A percentile compares a stretch with the other conserved stretches of the same genome.
Evolutionary conservation across 1,139 yeast species (phyloP).

Genomic region (Blastobotrys indianensis): DNA sequence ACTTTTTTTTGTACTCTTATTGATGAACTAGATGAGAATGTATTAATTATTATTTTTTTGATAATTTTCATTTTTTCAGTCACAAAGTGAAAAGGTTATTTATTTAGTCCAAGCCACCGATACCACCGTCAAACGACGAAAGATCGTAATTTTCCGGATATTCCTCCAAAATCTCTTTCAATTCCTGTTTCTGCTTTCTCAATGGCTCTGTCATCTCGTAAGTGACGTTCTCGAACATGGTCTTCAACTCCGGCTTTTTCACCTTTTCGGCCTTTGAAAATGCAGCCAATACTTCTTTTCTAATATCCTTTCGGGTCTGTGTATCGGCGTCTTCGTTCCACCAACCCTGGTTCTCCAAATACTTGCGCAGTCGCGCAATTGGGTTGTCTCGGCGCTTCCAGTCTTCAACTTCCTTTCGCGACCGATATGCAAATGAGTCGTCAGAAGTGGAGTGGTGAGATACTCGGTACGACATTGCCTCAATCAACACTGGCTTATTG

Average conservation of each 20-base stretch:
- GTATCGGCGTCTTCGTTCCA: constrained; percentile 33
- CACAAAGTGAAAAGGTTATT: too few species aligned
- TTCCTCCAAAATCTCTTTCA: constrained; percentile 27
- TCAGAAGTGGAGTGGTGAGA: constrained; percentile 37
- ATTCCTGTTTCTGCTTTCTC: constrained; percentile 28
- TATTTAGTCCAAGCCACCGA: constrained; percentile 10
- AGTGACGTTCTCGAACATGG: constrained; percentile 29
- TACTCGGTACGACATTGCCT: constrained; percentile 36
- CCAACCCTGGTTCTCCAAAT: constrained; percentile 30
- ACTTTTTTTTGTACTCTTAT: background rate
- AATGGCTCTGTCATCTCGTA: constrained; percentile 25
- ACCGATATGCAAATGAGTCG: constrained; percentile 36
- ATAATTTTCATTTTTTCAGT: background rate
- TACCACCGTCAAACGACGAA: constrained; percentile 27
- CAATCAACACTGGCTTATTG: constrained; percentile 33
- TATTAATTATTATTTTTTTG: background rate
- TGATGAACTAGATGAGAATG: background rate
- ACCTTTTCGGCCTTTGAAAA: constrained; percentile 32
- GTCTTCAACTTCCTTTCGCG: constrained; percentile 33
- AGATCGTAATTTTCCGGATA: constrained; percentile 33
- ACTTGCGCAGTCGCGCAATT: constrained; percentile 32
- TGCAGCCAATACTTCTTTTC: constrained; percentile 27
- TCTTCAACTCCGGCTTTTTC: constrained; percentile 28
- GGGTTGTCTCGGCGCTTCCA: constrained; percentile 36
- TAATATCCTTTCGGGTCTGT: constrained; percentile 22